Conservation (phyloP, 2,329 filamentous ascomycete species). For the Gnomoniopsis smithogilvyi region DNA sequence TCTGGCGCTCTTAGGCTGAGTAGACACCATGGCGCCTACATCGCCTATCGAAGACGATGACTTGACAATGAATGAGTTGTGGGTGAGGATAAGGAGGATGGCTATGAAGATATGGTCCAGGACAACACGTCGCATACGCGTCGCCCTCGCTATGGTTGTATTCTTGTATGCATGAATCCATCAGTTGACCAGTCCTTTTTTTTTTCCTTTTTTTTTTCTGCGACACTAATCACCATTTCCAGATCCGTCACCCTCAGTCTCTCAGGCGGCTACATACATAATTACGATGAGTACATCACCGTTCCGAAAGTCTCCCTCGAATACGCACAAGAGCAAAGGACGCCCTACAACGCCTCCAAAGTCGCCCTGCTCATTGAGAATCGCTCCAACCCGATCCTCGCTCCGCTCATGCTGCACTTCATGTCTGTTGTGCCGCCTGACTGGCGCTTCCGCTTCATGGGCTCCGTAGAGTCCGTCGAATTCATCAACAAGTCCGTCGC, state of each 20-base stretch:
- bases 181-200: background rate
- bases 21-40: background rate
- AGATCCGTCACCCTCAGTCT: conserved; percentile 10
- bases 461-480: conserved; percentile 35
- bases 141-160: background rate
- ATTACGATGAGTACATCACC: conserved; percentile 13
- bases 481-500: conserved; percentile 32
- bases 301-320: conserved; percentile 17
- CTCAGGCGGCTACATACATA: conserved; percentile 13
- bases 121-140: conserved; percentile 16
- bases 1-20: background rate
- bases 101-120: conserved; percentile 12
- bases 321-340: conserved; percentile 21
- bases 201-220: background rate
- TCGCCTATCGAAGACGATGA: conserved; percentile 9
- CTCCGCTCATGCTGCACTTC: conserved; percentile 49
- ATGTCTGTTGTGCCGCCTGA: conserved; percentile 49
- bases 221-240: background rate
- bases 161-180: conserved; percentile 12
- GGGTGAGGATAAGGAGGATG: conserved; percentile 13
- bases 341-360: conserved; percentile 46
- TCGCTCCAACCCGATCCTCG: conserved; percentile 44
- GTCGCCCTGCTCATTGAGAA: conserved; percentile 51
- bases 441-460: conserved; percentile 53
- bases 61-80: conserved; percentile 13